Conservation (phyloP, 768 basidiomycete genomes). For the Suillus subalutaceus region DNA sequence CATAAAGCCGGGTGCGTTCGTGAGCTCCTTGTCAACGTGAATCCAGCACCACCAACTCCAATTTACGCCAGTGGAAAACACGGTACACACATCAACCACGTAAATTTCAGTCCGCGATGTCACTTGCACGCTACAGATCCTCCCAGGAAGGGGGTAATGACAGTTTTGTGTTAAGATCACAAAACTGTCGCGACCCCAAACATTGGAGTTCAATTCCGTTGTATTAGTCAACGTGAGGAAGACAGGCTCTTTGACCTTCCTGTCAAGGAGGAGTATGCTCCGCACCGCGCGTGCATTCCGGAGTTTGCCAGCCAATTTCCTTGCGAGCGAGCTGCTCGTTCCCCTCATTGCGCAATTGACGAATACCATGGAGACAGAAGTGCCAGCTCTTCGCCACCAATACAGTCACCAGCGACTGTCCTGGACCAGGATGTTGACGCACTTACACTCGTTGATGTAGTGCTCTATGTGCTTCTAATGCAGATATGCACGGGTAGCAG, state of each 20-base stretch:
- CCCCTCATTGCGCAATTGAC: neutral
- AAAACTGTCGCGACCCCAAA: slow-evolving; percentile 23
- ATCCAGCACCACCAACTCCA: slow-evolving; percentile 5
- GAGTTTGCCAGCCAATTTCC: neutral
- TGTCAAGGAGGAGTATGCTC: slow-evolving; percentile 15
- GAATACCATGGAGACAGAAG: neutral
- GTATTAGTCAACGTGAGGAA: slow-evolving; percentile 8
- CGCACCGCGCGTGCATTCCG: slow-evolving; percentile 10
- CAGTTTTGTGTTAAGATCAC: slow-evolving; percentile 31
- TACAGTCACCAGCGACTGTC: neutral
- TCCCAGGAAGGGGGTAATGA: slow-evolving; percentile 25
- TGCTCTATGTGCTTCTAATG: slow-evolving; percentile 15
- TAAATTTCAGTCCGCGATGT: neutral
- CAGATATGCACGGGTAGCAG: slow-evolving; percentile 10
- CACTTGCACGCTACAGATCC: slow-evolving; percentile 5
- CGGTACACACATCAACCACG: too few relatives aligned
- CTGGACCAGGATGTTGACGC: neutral
- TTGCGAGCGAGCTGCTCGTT: neutral
- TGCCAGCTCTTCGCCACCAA: neutral
- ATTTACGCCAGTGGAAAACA: neutral
- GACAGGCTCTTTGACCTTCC: slow-evolving; percentile 13
- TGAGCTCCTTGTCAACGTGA: slow-evolving; percentile 10
- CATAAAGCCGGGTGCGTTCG: neutral
- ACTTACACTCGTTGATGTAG: slow-evolving; percentile 9
- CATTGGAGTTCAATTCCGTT: slow-evolving; percentile 10